Percentiles rank a stretch among this genome's conserved stretches.
Evolutionary conservation across 169 alveolate species (phyloP).

Genomic region (Babesia gibsoni): DNA sequence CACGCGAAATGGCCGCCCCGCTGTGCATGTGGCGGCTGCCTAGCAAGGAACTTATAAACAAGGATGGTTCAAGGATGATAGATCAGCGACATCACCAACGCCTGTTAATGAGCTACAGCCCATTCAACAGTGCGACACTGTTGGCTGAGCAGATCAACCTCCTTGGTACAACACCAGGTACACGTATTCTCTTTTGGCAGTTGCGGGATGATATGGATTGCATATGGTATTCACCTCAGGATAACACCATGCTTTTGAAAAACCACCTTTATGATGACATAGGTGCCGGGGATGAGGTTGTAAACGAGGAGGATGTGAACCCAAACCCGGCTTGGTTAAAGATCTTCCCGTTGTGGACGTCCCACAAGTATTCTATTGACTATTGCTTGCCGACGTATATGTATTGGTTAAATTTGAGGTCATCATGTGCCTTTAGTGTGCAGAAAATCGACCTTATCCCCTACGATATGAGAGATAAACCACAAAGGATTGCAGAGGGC

Average conservation of each 20-base stretch:
- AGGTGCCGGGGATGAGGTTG: constrained; percentile 6
- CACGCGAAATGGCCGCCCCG: constrained; percentile 75
- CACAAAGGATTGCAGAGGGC: not conserved
- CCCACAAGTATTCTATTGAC: constrained; percentile 79
- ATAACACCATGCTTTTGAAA: constrained; percentile 71
- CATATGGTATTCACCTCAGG: constrained; percentile 63
- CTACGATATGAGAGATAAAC: constrained; percentile 38
- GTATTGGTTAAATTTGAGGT: constrained; percentile 83
- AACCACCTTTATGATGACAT: constrained; percentile 50
- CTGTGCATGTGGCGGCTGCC: constrained; percentile 88
- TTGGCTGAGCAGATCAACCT: constrained; percentile 84
- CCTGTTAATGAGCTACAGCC: constrained; percentile 82
- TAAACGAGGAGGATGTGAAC: not conserved
- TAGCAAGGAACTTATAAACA: constrained; percentile 81
- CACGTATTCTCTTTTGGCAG: constrained; percentile 83
- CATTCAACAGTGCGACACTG: constrained; percentile 82
- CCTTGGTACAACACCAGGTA: constrained; percentile 82
- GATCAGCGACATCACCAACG: constrained; percentile 87
- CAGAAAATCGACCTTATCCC: constrained; percentile 82
- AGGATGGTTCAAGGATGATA: constrained; percentile 78
- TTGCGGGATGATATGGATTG: constrained; percentile 81
- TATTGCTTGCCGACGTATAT: constrained; percentile 85
- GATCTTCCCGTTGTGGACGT: constrained; percentile 82
- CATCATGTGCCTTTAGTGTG: constrained; percentile 77
- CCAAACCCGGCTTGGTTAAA: constrained; percentile 33